Conservation (phyloP, 176 grass and related monocot genomes). For the Phoenix roebelenii region DNA sequence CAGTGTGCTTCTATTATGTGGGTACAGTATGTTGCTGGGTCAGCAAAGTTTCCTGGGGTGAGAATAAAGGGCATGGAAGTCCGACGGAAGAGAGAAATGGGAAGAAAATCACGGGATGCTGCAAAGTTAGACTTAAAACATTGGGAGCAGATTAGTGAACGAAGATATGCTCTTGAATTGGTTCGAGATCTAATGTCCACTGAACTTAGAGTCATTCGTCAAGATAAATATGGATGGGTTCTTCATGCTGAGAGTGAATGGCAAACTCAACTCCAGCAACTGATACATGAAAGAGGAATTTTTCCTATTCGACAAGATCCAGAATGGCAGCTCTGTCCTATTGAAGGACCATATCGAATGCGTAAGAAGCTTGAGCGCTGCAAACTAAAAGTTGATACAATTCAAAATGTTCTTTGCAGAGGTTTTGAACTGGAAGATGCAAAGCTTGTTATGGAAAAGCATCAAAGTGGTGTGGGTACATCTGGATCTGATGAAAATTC, state of each 20-base stretch:
- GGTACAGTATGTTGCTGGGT: slow-evolving; percentile 77
- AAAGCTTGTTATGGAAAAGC: slow-evolving; percentile 42
- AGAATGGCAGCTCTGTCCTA: slow-evolving; percentile 75
- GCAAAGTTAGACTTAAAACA: slow-evolving; percentile 62
- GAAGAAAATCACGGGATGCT: slow-evolving; percentile 63
- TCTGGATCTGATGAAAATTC: slow-evolving; percentile 71
- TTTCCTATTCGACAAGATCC: slow-evolving; percentile 69
- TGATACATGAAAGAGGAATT: slow-evolving; percentile 94
- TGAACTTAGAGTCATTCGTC: slow-evolving; percentile 78
- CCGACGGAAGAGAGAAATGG: slow-evolving; percentile 90
- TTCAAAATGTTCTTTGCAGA: slow-evolving; percentile 65
- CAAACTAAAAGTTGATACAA: slow-evolving; percentile 88
- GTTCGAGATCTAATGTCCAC: slow-evolving; percentile 93
- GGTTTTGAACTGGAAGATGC: slow-evolving; percentile 42
- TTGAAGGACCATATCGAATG: slow-evolving; percentile 98
- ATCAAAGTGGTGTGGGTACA: slow-evolving; percentile 35
- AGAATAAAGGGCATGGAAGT: slow-evolving; percentile 99
- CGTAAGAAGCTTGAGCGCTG: slow-evolving; percentile 88
- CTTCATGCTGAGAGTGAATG: slow-evolving; percentile 97
- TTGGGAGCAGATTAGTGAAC: slow-evolving; percentile 83
- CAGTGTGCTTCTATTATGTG: slow-evolving; percentile 90
- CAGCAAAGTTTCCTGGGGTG: slow-evolving; percentile 92
- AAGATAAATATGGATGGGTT: slow-evolving; percentile 99
- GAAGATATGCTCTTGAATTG: slow-evolving; percentile 70
- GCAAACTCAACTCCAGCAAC: slow-evolving; percentile 86